phyloP scores from a whole-genome alignment of 2,329 filamentous ascomycete species.

The Elsinoe australis region DNA sequence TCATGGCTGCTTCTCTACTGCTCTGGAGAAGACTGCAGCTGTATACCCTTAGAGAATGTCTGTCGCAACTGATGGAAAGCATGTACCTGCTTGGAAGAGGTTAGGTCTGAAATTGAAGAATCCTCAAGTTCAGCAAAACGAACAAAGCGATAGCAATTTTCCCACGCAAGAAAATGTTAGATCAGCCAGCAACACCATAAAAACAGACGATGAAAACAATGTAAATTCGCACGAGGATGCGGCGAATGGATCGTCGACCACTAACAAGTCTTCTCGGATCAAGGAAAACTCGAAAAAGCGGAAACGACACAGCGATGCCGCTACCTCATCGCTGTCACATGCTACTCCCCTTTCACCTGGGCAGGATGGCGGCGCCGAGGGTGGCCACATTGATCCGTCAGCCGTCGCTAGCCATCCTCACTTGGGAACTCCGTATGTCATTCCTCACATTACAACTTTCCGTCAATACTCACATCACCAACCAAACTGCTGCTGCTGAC shows the following conservation, averaged over 20 bases:
- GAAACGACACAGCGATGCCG: conserved; percentile 1
- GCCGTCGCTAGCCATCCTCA: no score
- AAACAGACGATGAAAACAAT: background rate
- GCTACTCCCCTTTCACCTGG: conserved; percentile 10
- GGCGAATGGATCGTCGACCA: background rate
- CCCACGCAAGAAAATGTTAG: background rate
- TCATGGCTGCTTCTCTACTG: background rate
- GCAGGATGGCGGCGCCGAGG: no score
- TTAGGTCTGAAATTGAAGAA: conserved; percentile 54
- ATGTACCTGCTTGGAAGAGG: conserved; percentile 53
- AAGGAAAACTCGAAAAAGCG: background rate
- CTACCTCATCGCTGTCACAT: background rate
- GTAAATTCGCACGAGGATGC: background rate
- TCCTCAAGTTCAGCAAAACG: conserved; percentile 30
- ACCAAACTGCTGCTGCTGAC: no score
- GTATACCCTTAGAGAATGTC: background rate
- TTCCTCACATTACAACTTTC: no score
- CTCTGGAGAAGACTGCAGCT: background rate
- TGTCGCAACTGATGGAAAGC: conserved; percentile 5
- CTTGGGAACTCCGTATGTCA: no score
- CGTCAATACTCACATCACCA: no score
- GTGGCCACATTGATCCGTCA: no score
- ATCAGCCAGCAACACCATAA: background rate
- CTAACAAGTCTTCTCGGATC: background rate
- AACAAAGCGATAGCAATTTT: background rate